These are phyloP conservation scores for Didymella pinodella DNA, from an alignment of 2,329 filamentous ascomycete genomes.

Conservation along the genomic window DNA sequence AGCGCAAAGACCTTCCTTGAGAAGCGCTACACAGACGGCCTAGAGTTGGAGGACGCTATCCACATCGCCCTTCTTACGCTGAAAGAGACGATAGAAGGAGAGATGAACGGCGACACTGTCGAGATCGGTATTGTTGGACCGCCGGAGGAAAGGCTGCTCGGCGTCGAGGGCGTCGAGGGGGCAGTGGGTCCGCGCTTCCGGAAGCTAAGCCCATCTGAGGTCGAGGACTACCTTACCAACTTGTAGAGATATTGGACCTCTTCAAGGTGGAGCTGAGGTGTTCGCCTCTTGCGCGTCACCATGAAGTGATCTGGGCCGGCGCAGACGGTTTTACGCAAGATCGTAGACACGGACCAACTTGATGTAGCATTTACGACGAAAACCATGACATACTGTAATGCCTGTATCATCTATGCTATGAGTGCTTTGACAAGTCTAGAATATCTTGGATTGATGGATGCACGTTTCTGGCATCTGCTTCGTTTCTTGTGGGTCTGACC, in stretches of 20 bases:
- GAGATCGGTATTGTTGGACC: slow-evolving; percentile 98
- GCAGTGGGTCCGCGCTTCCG: slow-evolving; percentile 87
- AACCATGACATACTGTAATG: slow-evolving; percentile 23
- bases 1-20: slow-evolving; percentile 99
- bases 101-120: slow-evolving; percentile 98
- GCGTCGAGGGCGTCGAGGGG: slow-evolving; percentile 87
- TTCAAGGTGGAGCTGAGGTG: background rate
- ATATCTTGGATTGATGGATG: background rate
- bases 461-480: background rate
- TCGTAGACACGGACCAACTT: slow-evolving; percentile 28
- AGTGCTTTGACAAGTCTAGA: background rate
- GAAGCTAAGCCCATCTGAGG: slow-evolving; percentile 96
- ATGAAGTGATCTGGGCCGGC: slow-evolving; percentile 22
- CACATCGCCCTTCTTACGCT: slow-evolving; percentile 96
- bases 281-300: slow-evolving; percentile 7
- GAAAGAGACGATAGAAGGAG: slow-evolving; percentile 99
- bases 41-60: slow-evolving; percentile 97
- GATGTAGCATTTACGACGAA: slow-evolving; percentile 40
- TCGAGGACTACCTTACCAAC: slow-evolving; percentile 99
- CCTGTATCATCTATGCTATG: no score
- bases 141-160: slow-evolving; percentile 90
- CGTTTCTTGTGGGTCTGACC: slow-evolving; percentile 7
- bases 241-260: slow-evolving; percentile 66
- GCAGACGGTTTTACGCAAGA: slow-evolving; percentile 6
- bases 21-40: slow-evolving; percentile 96